Evolutionary conservation across 495 filamentous ascomycete species (phyloP), one percentile per base, ranked within the genome.

Genomic region (Pyronema omphalodes): DNA sequence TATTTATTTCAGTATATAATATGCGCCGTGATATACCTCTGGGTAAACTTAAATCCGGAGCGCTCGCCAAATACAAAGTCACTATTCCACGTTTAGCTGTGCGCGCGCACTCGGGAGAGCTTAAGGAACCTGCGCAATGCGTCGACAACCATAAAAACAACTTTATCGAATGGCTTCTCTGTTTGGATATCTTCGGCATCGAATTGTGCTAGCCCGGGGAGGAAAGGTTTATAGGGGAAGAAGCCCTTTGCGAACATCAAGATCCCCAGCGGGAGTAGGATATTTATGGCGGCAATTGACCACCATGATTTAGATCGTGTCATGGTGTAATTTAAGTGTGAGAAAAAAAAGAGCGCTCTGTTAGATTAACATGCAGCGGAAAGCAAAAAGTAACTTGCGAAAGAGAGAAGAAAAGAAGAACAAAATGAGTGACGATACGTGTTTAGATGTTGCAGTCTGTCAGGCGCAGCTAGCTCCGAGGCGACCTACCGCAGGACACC

Each of bases 71-170:
- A 99, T 36, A 99, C 91, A 71, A 99, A 99, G 63, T 99, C 91
- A 71, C 88, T 94, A 56, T 55, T 35, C 15, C 14, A 52, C 19
- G 9, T 36, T 50, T 19, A 50, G 47, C 19, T 50, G 56, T 35
- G 18, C 17, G 46, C 36, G 44, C 8, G 18, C 64, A 50, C 67
- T 66, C 33, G 37, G 11, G 7, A 44, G 19, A 34, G 35, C 44
- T 43, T 19, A 45, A 46, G 17, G 51, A 73, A 94, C 87, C 86
- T 94, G 64, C 88, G 73, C 60, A 96, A 69, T 36, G 91, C 88
- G 76, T 99, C 91, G 7, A 99, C 77, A 7, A 99, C 91, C 89
- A 99, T 95, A 67, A 99, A 93, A 48, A 99, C 73, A 49, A 96
- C 71, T 60, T 81, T 88, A 60, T 95, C 80, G 67, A 99, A 99